phyloP scores from a whole-genome alignment of 2,329 filamentous ascomycete species.

The Neofusicoccum sp. region DNA sequence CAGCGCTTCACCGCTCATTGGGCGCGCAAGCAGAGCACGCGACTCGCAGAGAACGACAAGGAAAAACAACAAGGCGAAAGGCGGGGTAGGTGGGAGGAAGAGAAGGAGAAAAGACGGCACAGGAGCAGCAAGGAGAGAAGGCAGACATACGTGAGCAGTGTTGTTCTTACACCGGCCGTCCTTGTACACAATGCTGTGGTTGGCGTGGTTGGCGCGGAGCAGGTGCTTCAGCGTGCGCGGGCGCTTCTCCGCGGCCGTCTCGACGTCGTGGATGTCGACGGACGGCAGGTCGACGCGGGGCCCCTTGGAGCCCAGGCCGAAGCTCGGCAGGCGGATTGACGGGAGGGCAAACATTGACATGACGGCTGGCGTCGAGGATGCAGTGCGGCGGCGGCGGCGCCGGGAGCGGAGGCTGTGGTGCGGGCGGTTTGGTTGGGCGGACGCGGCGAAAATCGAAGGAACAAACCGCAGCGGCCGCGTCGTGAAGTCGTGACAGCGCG shows the following conservation, averaged over 20 bases:
- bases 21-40: not conserved
- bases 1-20: not conserved
- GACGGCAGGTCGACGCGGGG: slow-evolving; percentile 55
- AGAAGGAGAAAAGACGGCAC: slow-evolving; percentile 8
- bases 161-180: slow-evolving; percentile 77
- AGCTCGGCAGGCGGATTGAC: slow-evolving; percentile 13
- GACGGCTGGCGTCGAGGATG: not conserved
- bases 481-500: not conserved
- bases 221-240: slow-evolving; percentile 85
- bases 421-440: not conserved
- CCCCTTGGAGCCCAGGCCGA: slow-evolving; percentile 6
- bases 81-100: not conserved
- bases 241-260: slow-evolving; percentile 74
- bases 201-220: slow-evolving; percentile 86
- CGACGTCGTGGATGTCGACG: slow-evolving; percentile 74
- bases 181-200: slow-evolving; percentile 80
- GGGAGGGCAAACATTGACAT: slow-evolving; percentile 15
- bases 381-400: slow-evolving; percentile 2
- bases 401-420: not conserved
- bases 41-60: not conserved
- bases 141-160: slow-evolving; percentile 62
- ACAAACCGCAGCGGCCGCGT: not conserved
- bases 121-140: not conserved
- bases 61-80: not conserved
- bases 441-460: not conserved